Base-by-base conservation (phyloP, 2,329 filamentous ascomycete species). In the Aschersonia sp. region DNA sequence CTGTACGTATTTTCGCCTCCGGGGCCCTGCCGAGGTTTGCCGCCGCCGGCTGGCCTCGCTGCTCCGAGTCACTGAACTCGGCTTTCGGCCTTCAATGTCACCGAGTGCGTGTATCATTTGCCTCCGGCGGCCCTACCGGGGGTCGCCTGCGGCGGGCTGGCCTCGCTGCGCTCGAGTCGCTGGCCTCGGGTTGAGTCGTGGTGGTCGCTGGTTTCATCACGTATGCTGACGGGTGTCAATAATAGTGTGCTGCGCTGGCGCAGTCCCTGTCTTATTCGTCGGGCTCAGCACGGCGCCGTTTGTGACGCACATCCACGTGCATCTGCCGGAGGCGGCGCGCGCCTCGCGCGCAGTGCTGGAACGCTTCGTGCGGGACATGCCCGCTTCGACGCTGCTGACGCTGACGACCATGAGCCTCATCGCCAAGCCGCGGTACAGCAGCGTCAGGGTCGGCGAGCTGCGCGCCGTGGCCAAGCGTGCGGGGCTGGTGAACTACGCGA, bases 301-400 rank as follows among this genome's bases (percentile, higher is more conserved):
- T 57, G 84, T 90, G 6, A 79, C 79, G 41, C 79, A 81, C 57
- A 72, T 92, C 50, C 78, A 84, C 61, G 66, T 92, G 45, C 74
- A 76, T 29, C 69, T 89, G 2, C 87, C 87, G 0, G 60, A 69
- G 1, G 75, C 74, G 53, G 84, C 83, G 12, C 77, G 83, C 43
- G 63, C 70, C 40, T 83, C 81, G 1, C 74, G 73, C 35, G 65
- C 73, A 31, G 63, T 72, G 45, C 66, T 84, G 29, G 63, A 71
- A 49, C 70, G 71, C 47, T 81, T 75, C 58, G 64, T 74, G 32
- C 62, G 58, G 44, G 58, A 60, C 31, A 61, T 75, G 2, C 71
- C 76, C 2, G 63, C 70, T 4, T 56, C 65, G 9, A 63, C 67
- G 5, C 65, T 62, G 45, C 62, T 79, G 12, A 69, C 73, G 47